These are phyloP conservation scores for Umbelopsis sp. DNA, from an alignment of 371 early-diverging fungal genomes.

Conservation along the genomic window DNA sequence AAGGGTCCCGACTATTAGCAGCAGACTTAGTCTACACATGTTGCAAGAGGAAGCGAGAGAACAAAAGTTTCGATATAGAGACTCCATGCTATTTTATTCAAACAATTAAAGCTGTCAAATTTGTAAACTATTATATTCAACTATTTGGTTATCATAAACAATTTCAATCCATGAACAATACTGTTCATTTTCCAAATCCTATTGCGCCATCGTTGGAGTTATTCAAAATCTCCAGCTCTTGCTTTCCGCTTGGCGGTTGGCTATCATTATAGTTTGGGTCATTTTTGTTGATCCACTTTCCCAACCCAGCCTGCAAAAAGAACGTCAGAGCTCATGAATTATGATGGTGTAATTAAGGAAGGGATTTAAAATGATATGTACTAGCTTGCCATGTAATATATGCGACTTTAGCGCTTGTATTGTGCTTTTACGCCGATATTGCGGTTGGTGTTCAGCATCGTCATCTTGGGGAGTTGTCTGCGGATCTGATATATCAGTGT, in stretches of 20 bases:
- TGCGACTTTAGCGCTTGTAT: conserved; percentile 9
- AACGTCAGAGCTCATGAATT: too few species aligned
- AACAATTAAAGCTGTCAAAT: too few species aligned
- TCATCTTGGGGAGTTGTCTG: neutral
- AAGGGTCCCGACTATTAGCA: conserved; percentile 34
- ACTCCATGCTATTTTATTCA: too few species aligned
- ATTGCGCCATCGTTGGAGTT: neutral
- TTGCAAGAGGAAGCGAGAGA: too few species aligned
- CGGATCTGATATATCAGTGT: neutral
- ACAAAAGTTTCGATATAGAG: too few species aligned
- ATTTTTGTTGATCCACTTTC: conserved; percentile 26
- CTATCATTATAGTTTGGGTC: neutral
- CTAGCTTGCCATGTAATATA: conserved; percentile 21
- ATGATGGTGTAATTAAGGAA: too few species aligned
- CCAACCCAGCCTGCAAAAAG: conserved; percentile 20
- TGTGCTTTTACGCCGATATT: neutral
- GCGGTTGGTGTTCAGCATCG: neutral
- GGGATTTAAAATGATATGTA: neutral
- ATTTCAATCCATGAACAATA: neutral
- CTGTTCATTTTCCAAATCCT: conserved; percentile 10
- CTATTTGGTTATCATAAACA: neutral
- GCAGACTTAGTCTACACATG: too few species aligned
- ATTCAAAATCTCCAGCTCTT: neutral
- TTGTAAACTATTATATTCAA: neutral
- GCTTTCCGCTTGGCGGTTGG: neutral